Conservation (phyloP, 331 rosid species). For the Malus hybrid region DNA sequence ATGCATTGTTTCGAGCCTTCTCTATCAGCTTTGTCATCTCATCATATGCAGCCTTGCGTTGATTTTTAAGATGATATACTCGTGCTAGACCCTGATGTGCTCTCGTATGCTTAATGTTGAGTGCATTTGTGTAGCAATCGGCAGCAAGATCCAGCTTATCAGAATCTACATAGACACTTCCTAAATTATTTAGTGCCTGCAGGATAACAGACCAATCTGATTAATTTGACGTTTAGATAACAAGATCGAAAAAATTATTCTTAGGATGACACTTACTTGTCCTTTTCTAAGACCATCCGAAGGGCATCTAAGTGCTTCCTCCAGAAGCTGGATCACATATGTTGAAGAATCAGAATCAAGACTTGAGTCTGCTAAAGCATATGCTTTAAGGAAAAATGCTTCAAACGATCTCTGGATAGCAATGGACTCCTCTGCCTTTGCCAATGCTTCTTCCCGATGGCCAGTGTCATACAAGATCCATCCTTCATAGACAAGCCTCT, state of each 20-base stretch:
- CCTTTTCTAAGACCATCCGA: slow-evolving; percentile 95
- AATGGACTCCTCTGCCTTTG: slow-evolving; percentile 80
- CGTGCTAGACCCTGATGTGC: slow-evolving; percentile 96
- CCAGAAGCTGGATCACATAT: slow-evolving; percentile 64
- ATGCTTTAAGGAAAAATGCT: slow-evolving; percentile 89
- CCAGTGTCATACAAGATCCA: slow-evolving; percentile 95
- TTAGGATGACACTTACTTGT: slow-evolving; percentile 45
- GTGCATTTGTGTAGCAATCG: slow-evolving; percentile 82
- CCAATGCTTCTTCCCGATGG: slow-evolving; percentile 80
- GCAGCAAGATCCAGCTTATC: slow-evolving; percentile 87
- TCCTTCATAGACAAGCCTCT: slow-evolving; percentile 83
- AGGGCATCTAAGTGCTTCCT: slow-evolving; percentile 89
- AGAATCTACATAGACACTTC: slow-evolving; percentile 86
- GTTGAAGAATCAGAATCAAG: slow-evolving; percentile 60
- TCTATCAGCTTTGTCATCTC: slow-evolving; percentile 92
- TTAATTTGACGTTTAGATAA: slow-evolving; percentile 9
- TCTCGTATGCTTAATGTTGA: slow-evolving; percentile 80
- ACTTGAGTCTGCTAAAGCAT: slow-evolving; percentile 71
- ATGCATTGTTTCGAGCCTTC: slow-evolving; percentile 74
- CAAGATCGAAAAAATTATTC: slow-evolving; percentile 10
- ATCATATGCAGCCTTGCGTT: slow-evolving; percentile 79
- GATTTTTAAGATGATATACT: slow-evolving; percentile 70
- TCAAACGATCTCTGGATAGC: slow-evolving; percentile 84
- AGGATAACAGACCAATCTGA: slow-evolving; percentile 10
- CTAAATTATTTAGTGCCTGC: slow-evolving; percentile 83